Evolutionary conservation across 2,329 filamentous ascomycete genomes (phyloP).

Genomic region (Pochonia chlamydosporia): DNA sequence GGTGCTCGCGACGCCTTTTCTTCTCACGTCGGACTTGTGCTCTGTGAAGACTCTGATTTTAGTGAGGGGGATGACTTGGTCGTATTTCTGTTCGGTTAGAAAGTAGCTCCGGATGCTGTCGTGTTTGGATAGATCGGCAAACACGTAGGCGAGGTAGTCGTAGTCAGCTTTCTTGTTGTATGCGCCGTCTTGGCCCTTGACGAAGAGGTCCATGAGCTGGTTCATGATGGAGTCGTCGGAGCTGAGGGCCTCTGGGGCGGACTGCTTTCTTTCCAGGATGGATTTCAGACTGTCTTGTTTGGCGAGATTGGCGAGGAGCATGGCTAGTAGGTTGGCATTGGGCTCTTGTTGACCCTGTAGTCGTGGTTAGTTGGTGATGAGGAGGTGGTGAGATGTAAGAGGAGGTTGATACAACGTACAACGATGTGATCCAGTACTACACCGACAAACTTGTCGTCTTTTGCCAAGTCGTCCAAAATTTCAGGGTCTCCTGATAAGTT

Average conservation of each 20-base stretch:
- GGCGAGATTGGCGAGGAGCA: conserved; percentile 87
- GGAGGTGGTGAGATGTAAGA: not conserved
- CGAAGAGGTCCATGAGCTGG: conserved; percentile 92
- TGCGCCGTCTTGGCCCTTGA: conserved; percentile 75
- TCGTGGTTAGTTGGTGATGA: not conserved
- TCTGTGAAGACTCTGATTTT: conserved; percentile 95
- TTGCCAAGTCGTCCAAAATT: conserved; percentile 64
- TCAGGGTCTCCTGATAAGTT: conserved; percentile 76
- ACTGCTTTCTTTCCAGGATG: conserved; percentile 63
- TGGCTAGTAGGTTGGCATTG: conserved; percentile 79
- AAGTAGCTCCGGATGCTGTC: conserved; percentile 71
- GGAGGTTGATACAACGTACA: conserved; percentile 41
- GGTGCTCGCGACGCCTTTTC: conserved; percentile 91
- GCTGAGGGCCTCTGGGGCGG: conserved; percentile 62
- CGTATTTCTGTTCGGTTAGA: conserved; percentile 66
- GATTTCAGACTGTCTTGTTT: conserved; percentile 71
- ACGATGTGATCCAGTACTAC: conserved; percentile 67
- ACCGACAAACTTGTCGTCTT: conserved; percentile 77
- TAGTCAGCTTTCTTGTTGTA: conserved; percentile 84
- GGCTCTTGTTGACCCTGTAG: conserved; percentile 63
- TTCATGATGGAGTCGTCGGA: conserved; percentile 73
- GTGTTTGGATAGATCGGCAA: conserved; percentile 87
- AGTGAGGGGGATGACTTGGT: conserved; percentile 78
- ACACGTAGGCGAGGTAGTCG: conserved; percentile 90
- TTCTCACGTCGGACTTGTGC: conserved; percentile 73